Base-by-base conservation (phyloP, 148 eudicot species). In the Vaccinium vitisidaea region DNA sequence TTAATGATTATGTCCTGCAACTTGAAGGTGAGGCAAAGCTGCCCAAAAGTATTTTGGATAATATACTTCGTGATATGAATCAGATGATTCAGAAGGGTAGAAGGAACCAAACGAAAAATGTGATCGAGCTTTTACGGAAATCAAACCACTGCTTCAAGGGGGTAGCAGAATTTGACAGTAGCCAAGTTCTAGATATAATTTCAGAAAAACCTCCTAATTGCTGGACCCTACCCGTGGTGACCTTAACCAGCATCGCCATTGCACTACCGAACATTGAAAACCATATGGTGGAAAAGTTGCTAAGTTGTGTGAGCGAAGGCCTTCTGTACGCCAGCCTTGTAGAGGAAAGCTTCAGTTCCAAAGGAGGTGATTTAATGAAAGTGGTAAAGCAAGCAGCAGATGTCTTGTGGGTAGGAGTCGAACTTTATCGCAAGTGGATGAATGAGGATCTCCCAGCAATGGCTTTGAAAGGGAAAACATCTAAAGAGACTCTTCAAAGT, bases 11-110 rank as follows among this genome's bases (percentile, higher is more conserved):
- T 71, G 48, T 56, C 48, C 32, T 82, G 77, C 46, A 4, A n/a
- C 76, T 82, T 49, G 84, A 69, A 82, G 77, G 59, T 25, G 84
- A 82, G 52, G 46, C 16, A 5, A 75, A 82, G 48, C 32, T 82
- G 21, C 76, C 36, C 23, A 14, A 82, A 43, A 43, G n/a, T 1
- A 65, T 30, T n/a, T 39, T 81, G 71, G 18, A 48, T 71, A 21
- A 46, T 30, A 46, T 81, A 16, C 23, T 2, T n/a, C 12, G 27
- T 21, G 83, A 16, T 11, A 1, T 15, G 32, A 54, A 63, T 43
- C 32, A 13, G 19, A 8, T 81, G 36, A 65, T 65, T 18, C 16
- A 4, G 16, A 81, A 18, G 75, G 75, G 75, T 23, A 63, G 6
- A 61, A 63, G 53, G 19, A 16, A 48, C 2, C 58, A 65, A 6